These are phyloP conservation scores for Phytophthora hybrid DNA, from an alignment of 352 stramenopile species.

Conservation along the genomic window DNA sequence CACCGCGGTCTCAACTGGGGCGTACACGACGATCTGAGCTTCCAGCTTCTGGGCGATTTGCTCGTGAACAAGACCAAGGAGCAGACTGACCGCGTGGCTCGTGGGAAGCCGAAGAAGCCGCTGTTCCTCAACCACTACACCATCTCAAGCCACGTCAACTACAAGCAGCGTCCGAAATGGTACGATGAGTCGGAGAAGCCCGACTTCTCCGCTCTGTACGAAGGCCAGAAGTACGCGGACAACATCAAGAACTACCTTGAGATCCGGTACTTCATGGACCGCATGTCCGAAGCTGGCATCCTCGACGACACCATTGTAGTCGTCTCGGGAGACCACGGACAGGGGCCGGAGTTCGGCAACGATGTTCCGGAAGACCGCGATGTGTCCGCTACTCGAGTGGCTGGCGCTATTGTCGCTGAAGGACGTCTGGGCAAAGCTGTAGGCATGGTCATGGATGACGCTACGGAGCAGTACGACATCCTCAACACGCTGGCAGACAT, in stretches of 20 bases:
- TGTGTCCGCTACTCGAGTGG: slow-evolving; percentile 40
- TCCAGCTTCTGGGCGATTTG: slow-evolving; percentile 53
- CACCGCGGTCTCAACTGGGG: slow-evolving; percentile 40
- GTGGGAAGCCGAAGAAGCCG: slow-evolving; percentile 37
- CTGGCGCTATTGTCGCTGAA: slow-evolving; percentile 42
- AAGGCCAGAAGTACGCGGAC: slow-evolving; percentile 29
- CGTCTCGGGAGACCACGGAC: slow-evolving; percentile 55
- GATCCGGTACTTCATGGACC: slow-evolving; percentile 61
- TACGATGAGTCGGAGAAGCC: slow-evolving; percentile 38
- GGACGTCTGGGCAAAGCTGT: slow-evolving; percentile 34
- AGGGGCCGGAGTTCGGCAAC: slow-evolving; percentile 48
- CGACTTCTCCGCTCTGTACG: slow-evolving; percentile 47
- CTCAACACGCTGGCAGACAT: slow-evolving; percentile 54
- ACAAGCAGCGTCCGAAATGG: slow-evolving; percentile 43
- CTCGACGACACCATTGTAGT: slow-evolving; percentile 63
- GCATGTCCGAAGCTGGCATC: slow-evolving; percentile 45
- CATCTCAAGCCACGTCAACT: slow-evolving; percentile 61
- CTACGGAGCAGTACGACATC: slow-evolving; percentile 46
- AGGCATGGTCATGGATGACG: slow-evolving; percentile 38
- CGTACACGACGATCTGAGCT: slow-evolving; percentile 58
- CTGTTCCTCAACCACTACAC: slow-evolving; percentile 64
- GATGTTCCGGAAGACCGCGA: slow-evolving; percentile 39
- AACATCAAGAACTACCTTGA: slow-evolving; percentile 51
- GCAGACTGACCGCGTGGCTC: slow-evolving; percentile 27
- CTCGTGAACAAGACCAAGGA: slow-evolving; percentile 50